Evolutionary conservation across 306 rosid genomes (phyloP).

Genomic region (Vigna reflexopilosa): DNA sequence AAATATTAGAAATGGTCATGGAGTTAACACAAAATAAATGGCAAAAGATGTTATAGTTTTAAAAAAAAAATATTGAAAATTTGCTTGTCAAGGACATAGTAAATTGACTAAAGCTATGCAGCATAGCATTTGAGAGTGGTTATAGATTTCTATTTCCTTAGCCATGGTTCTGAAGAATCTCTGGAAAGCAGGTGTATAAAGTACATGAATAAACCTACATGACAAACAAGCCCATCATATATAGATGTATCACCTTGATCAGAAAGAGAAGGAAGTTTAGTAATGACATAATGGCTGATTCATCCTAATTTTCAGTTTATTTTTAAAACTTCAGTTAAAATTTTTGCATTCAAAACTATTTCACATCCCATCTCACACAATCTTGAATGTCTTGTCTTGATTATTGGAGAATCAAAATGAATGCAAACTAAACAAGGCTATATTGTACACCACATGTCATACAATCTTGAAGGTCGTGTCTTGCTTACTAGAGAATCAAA

Average conservation of each 20-base stretch:
- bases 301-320: conserved; percentile 15
- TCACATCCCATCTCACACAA: conserved; percentile 8
- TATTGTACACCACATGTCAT: not conserved
- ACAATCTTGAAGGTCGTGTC: not conserved
- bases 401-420: not conserved
- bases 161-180: conserved; percentile 6
- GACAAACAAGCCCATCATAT: not conserved
- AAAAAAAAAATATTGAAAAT: not conserved
- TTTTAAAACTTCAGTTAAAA: not conserved
- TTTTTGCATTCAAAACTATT: not conserved
- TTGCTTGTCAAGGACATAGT: not conserved
- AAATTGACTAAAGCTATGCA: not conserved
- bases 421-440: not conserved
- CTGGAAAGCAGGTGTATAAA: not conserved
- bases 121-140: conserved; percentile 1
- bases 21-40: not conserved
- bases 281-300: not conserved
- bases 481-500: not conserved
- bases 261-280: not conserved
- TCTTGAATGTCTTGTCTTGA: not conserved
- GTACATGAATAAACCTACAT: not conserved
- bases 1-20: conserved; percentile 42
- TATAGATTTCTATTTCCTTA: conserved; percentile 7
- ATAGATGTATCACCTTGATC: not conserved
- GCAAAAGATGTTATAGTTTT: conserved; percentile 31